Evolutionary conservation across 495 filamentous ascomycete species (phyloP).

Genomic region (Talaromyces stipitatus): DNA sequence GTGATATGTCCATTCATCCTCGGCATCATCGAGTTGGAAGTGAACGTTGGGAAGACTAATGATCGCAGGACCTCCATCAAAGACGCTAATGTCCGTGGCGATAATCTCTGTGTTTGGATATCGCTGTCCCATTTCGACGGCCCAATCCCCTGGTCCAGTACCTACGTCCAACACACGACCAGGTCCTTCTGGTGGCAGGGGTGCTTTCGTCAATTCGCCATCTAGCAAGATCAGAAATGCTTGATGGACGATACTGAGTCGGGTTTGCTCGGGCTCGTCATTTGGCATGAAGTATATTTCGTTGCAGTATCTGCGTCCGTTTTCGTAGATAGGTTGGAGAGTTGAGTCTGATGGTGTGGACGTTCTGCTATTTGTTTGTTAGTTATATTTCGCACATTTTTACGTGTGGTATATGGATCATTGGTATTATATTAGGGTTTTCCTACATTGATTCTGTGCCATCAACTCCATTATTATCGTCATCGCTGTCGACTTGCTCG

Average conservation of each 20-base stretch:
- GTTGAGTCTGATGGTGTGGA: slow-evolving; percentile 47
- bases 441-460: slow-evolving; percentile 3
- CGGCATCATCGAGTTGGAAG: slow-evolving; percentile 66
- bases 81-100: slow-evolving; percentile 57
- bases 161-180: slow-evolving; percentile 61
- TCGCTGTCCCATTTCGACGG: slow-evolving; percentile 60
- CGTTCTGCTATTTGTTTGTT: slow-evolving; percentile 32
- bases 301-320: slow-evolving; percentile 61
- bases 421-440: neutral
- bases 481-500: neutral
- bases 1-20: slow-evolving; percentile 45
- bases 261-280: slow-evolving; percentile 65
- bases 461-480: neutral
- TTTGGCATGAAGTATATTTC: slow-evolving; percentile 68
- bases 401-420: neutral
- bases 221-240: slow-evolving; percentile 56
- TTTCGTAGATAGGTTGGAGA: slow-evolving; percentile 51
- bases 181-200: slow-evolving; percentile 39
- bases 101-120: slow-evolving; percentile 57
- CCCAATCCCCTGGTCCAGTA: slow-evolving; percentile 66
- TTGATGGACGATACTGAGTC: slow-evolving; percentile 59
- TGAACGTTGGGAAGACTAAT: slow-evolving; percentile 55
- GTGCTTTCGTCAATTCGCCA: slow-evolving; percentile 50
- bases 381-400: slow-evolving; percentile 9
- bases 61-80: slow-evolving; percentile 35